Evolutionary conservation across 768 basidiomycete species (phyloP).

Genomic region (Trametes cingulata): DNA sequence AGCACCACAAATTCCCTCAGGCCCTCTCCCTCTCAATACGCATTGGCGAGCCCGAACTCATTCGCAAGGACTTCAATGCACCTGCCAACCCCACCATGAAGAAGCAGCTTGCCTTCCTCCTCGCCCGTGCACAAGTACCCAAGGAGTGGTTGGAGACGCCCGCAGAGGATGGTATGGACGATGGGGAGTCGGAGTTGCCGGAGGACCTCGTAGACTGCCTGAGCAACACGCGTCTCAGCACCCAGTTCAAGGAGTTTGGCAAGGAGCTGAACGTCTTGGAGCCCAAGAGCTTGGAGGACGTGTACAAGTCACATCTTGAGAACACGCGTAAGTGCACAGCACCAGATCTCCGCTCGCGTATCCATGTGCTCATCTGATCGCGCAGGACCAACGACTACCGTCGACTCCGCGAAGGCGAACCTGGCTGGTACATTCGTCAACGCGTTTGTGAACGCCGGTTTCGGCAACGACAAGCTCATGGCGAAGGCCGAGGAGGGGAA

Average conservation of each 20-base stretch:
- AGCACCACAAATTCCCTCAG: conserved; percentile 87
- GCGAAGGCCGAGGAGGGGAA: conserved; percentile 94
- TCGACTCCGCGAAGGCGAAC: conserved; percentile 94
- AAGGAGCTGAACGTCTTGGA: conserved; percentile 91
- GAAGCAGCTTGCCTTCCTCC: conserved; percentile 90
- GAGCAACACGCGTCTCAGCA: conserved; percentile 81
- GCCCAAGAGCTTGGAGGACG: conserved; percentile 91
- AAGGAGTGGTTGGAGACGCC: conserved; percentile 82
- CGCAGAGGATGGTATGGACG: conserved; percentile 49
- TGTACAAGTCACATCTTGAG: conserved; percentile 96
- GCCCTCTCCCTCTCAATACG: conserved; percentile 85
- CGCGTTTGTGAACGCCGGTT: conserved; percentile 98
- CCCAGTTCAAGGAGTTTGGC: conserved; percentile 87
- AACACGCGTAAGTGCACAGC: conserved; percentile 61
- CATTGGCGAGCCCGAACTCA: conserved; percentile 75
- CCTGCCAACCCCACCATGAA: conserved; percentile 95
- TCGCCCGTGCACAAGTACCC: conserved; percentile 90
- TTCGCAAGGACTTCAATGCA: conserved; percentile 85
- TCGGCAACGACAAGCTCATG: conserved; percentile 98
- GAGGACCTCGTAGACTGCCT: conserved; percentile 86
- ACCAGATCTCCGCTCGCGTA: background rate
- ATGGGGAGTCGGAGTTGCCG: conserved; percentile 60
- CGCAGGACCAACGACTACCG: conserved; percentile 64
- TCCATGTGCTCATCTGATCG: conserved; percentile 1
- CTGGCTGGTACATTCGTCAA: conserved; percentile 97